These are phyloP conservation scores for Diatrype stigma DNA, from an alignment of 2,329 filamentous ascomycete genomes.

Conservation along the genomic window DNA sequence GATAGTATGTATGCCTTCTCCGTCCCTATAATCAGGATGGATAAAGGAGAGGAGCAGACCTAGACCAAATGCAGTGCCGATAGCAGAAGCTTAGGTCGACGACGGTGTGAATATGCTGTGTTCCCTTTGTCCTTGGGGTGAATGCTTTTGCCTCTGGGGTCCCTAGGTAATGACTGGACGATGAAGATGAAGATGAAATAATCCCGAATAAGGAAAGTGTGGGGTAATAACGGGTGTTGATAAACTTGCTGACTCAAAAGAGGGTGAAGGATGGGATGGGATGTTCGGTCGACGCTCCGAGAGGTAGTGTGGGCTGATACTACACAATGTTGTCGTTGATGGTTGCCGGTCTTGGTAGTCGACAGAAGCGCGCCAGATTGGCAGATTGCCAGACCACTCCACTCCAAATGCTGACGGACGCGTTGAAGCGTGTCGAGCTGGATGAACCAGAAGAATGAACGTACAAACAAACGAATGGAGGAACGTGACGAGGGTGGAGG, in stretches of 20 bases:
- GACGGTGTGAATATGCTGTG: neutral
- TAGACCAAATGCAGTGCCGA: neutral
- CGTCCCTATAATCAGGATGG: neutral
- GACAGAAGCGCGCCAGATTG: constrained; percentile 7
- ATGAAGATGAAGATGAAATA: constrained; percentile 6
- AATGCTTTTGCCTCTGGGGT: constrained; percentile 6
- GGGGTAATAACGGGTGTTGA: constrained; percentile 8
- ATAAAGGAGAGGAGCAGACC: neutral
- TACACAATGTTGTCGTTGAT: neutral
- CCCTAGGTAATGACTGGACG: too few species aligned
- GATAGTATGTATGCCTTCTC: neutral
- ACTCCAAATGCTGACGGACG: too few species aligned
- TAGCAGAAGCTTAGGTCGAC: neutral
- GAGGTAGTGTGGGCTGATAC: neutral
- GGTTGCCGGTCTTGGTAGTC: constrained; percentile 5
- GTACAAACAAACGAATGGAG: constrained; percentile 4
- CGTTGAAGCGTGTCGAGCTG: too few species aligned
- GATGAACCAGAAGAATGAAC: neutral
- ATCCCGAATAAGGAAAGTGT: constrained; percentile 13
- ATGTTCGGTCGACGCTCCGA: constrained; percentile 9
- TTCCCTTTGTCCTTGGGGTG: constrained; percentile 8
- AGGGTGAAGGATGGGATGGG: constrained; percentile 8
- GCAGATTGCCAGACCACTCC: neutral
- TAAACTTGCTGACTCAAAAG: constrained; percentile 8
- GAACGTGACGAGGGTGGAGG: neutral